A percentile compares a stretch with the other conserved stretches of the same genome.
Conservation (phyloP, 306 rosid species). For the Quillaja saponaria region DNA sequence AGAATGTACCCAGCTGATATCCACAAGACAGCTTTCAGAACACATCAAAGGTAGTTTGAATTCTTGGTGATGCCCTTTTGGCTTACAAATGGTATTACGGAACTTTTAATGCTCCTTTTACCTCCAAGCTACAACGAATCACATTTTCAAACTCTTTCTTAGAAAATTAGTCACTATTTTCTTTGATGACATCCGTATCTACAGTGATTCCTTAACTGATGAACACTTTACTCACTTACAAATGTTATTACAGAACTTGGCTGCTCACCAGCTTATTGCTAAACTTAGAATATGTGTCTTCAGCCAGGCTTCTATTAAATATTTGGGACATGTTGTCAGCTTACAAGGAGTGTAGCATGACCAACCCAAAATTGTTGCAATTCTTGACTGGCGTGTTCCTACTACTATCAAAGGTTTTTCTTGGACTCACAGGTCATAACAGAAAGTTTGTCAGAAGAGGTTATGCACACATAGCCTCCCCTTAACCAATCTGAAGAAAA, state of each 20-base stretch:
- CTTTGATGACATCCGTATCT: background rate
- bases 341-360: background rate
- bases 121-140: background rate
- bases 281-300: background rate
- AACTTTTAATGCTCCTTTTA: background rate
- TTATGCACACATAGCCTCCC: background rate
- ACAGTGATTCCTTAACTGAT: background rate
- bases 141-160: background rate
- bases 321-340: background rate
- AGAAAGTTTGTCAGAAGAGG: background rate
- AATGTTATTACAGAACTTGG: background rate
- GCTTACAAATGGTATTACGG: too few relatives aligned
- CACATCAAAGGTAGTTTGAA: background rate
- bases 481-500: background rate
- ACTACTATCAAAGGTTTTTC: background rate
- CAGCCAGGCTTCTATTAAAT: background rate
- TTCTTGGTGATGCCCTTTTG: background rate
- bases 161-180: background rate
- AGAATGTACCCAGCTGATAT: background rate
- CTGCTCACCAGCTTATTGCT: background rate
- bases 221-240: background rate
- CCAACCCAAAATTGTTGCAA: too few relatives aligned
- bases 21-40: background rate
- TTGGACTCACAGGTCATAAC: background rate
- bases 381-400: too few relatives aligned